Percentiles rank a stretch among this genome's conserved stretches.
phyloP scores from a whole-genome alignment of 352 stramenopile genomes.

The Globisporangium acanthophoron region DNA sequence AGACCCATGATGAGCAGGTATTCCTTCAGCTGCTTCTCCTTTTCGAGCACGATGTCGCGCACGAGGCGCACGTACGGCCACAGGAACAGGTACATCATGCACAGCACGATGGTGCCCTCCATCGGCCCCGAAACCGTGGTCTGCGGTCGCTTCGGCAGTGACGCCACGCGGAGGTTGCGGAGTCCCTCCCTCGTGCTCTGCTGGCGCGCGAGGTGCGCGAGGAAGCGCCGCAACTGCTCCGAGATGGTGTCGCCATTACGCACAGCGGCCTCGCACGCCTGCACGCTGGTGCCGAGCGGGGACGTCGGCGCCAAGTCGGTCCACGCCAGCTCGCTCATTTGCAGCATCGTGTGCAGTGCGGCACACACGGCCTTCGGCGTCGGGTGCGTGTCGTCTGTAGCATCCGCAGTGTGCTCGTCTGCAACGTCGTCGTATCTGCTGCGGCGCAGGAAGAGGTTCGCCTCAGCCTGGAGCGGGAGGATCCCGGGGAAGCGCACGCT shows the following conservation, averaged over 20 bases:
- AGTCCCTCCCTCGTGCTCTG: slow-evolving; percentile 29
- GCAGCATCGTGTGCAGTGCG: slow-evolving; percentile 45
- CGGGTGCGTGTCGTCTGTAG: neutral
- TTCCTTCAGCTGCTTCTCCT: slow-evolving; percentile 87
- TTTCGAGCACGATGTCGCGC: slow-evolving; percentile 85
- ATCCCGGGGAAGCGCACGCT: slow-evolving; percentile 34
- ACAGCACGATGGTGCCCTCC: slow-evolving; percentile 68
- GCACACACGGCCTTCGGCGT: slow-evolving; percentile 23
- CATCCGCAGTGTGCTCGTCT: slow-evolving; percentile 1
- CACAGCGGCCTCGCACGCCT: slow-evolving; percentile 23
- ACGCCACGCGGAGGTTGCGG: slow-evolving; percentile 29
- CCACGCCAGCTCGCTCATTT: slow-evolving; percentile 31
- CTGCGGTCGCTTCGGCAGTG: slow-evolving; percentile 37
- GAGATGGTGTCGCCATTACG: slow-evolving; percentile 18
- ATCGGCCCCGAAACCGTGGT: slow-evolving; percentile 35
- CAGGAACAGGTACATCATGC: slow-evolving; percentile 72
- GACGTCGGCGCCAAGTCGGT: slow-evolving; percentile 32
- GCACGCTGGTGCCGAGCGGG: slow-evolving; percentile 22
- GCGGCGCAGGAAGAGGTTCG: slow-evolving; percentile 41
- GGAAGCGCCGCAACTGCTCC: slow-evolving; percentile 20
- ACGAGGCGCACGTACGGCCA: slow-evolving; percentile 86
- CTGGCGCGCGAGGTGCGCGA: slow-evolving; percentile 29
- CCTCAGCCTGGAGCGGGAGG: slow-evolving; percentile 48
- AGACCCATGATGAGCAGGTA: slow-evolving; percentile 89
- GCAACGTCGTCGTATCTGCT: slow-evolving; percentile 4